A percentile compares a stretch with the other conserved stretches of the same genome.
Conservation (phyloP, 73 alveolate species). For the Tetrahymena borealis region DNA sequence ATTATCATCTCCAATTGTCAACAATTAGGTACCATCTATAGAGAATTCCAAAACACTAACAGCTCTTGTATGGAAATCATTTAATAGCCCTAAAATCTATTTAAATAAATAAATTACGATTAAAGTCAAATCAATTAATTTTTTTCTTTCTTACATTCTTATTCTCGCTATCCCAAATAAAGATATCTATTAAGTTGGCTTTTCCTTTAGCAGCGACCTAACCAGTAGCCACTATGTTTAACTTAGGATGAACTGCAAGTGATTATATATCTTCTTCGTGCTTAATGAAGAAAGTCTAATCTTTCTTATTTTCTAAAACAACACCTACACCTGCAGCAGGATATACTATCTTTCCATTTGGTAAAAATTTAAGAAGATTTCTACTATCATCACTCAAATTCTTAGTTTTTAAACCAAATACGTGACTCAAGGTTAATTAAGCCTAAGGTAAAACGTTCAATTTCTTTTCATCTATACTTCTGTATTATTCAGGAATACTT, state of each 20-base stretch:
- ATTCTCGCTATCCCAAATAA: conserved; percentile 75
- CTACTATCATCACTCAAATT: conserved; percentile 86
- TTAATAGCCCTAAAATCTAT: conserved; percentile 4
- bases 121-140: not conserved
- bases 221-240: conserved; percentile 92
- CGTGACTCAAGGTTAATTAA: conserved; percentile 69
- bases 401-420: conserved; percentile 67
- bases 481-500: conserved; percentile 30
- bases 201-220: conserved; percentile 84
- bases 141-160: not conserved
- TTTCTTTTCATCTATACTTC: not conserved
- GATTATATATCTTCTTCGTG: conserved; percentile 92
- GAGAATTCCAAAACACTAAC: conserved; percentile 23
- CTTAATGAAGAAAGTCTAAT: conserved; percentile 74
- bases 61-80: conserved; percentile 40
- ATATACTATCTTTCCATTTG: conserved; percentile 73
- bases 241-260: conserved; percentile 87
- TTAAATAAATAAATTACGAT: not conserved
- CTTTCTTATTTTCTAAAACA: conserved; percentile 56
- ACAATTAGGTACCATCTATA: conserved; percentile 23
- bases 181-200: conserved; percentile 70
- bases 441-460: conserved; percentile 77
- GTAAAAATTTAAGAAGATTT: conserved; percentile 73
- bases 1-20: conserved; percentile 24
- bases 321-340: conserved; percentile 92